Conservation (phyloP, 441 rosid species). For the Populus hybrid region DNA sequence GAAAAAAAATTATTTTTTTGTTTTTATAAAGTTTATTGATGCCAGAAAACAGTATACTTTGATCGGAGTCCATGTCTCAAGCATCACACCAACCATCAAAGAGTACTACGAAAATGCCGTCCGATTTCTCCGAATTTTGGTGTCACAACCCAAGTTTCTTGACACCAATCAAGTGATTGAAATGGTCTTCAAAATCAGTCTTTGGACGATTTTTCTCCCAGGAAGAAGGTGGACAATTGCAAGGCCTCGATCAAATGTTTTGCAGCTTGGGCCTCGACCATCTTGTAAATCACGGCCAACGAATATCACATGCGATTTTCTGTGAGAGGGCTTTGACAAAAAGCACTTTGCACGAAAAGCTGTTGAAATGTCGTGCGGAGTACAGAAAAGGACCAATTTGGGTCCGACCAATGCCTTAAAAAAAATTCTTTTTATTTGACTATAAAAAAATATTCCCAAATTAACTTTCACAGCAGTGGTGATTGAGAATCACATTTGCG, state of each 20-base stretch:
- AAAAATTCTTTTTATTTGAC: too few species aligned
- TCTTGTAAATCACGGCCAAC: not conserved
- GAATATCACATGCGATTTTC: not conserved
- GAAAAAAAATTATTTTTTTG: too few species aligned
- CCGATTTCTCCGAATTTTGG: not conserved
- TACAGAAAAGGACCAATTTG: too few species aligned
- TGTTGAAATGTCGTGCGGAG: not conserved
- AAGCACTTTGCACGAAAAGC: not conserved
- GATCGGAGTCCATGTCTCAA: not conserved
- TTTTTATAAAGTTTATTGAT: too few species aligned
- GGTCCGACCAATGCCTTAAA: too few species aligned
- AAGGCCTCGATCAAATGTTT: not conserved
- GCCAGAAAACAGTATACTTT: too few species aligned
- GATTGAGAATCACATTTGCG: too few species aligned
- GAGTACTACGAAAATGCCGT: not conserved
- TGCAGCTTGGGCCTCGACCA: not conserved
- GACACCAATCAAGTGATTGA: not conserved
- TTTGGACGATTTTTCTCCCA: not conserved
- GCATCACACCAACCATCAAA: too few species aligned
- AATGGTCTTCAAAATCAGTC: not conserved
- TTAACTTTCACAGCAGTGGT: too few species aligned
- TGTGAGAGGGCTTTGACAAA: too few species aligned
- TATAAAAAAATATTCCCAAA: too few species aligned
- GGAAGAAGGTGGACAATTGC: not conserved
- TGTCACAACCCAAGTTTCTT: not conserved